phyloP scores from a whole-genome alignment of 495 filamentous ascomycete species.

The Viridothelium virens region DNA sequence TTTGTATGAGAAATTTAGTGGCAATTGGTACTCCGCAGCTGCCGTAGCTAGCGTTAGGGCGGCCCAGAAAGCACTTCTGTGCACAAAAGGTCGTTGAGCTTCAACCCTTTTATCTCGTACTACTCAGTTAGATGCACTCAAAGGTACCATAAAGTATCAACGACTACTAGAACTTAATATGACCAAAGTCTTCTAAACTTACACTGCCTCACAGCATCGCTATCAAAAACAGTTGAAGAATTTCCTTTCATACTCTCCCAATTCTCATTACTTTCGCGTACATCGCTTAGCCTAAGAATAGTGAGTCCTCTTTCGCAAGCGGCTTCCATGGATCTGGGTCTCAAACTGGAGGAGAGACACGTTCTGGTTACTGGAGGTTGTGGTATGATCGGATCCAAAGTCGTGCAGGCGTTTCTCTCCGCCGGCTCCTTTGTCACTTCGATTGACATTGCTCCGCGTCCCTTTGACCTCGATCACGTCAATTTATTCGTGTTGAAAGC shows the following conservation, averaged over 20 bases:
- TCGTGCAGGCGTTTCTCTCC: constrained; percentile 35
- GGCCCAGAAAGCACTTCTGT: no score
- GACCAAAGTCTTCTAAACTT: no score
- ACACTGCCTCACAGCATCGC: background rate
- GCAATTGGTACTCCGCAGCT: no score
- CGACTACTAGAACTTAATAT: no score
- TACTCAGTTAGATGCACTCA: no score
- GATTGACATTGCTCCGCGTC: constrained; percentile 29
- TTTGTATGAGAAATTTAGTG: no score
- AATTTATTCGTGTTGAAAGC: constrained; percentile 17
- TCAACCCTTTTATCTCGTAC: no score
- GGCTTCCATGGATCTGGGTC: constrained; percentile 24
- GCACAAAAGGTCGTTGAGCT: no score
- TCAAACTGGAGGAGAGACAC: constrained; percentile 35
- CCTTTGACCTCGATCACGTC: background rate
- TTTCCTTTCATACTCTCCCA: background rate
- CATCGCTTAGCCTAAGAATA: background rate
- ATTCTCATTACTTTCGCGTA: background rate
- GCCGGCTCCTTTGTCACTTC: constrained; percentile 36
- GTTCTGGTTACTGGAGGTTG: constrained; percentile 50
- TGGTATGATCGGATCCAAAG: constrained; percentile 34
- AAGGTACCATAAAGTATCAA: no score
- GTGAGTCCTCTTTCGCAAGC: background rate
- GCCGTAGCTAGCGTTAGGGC: no score
- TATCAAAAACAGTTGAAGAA: background rate